Percentiles rank a stretch among this genome's conserved stretches.
These are phyloP conservation scores for Blastomyces silverae DNA, from an alignment of 2,329 filamentous ascomycete species.

Conservation along the genomic window DNA sequence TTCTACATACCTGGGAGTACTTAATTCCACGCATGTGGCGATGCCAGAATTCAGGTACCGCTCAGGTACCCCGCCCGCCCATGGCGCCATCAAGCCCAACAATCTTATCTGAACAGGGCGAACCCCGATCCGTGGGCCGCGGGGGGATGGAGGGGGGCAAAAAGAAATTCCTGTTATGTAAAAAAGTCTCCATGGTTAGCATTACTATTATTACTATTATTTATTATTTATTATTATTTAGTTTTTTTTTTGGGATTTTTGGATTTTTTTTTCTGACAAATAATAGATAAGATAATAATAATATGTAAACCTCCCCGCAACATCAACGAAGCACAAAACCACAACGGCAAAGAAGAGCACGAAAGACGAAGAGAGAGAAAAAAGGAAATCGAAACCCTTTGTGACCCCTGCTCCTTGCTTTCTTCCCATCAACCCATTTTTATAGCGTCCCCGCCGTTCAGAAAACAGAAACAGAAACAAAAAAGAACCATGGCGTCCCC, in stretches of 20 bases:
- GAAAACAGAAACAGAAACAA: no score
- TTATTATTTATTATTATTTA: no score
- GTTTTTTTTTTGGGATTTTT: no score
- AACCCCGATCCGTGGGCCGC: no score
- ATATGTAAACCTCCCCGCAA: neutral
- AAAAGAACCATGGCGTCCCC: conserved; percentile 26
- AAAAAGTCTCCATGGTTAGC: neutral
- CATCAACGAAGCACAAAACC: neutral
- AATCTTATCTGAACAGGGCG: neutral
- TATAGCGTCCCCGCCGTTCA: conserved; percentile 26
- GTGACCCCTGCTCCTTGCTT: neutral
- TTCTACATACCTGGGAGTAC: neutral
- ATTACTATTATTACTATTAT: no score
- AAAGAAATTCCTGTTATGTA: neutral
- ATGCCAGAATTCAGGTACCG: neutral
- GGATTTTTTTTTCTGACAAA: neutral
- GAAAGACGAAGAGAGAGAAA: neutral
- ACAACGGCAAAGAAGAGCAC: neutral
- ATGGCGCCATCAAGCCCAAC: neutral
- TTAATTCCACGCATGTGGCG: neutral
- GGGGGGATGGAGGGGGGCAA: no score
- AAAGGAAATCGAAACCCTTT: neutral
- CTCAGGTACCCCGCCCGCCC: neutral
- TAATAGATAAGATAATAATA: no score
- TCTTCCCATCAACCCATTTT: neutral